A percentile compares a stretch with the other conserved stretches of the same genome.
These are phyloP conservation scores for Pythium periplocum DNA, from an alignment of 352 stramenopile genomes.

Conservation along the genomic window DNA sequence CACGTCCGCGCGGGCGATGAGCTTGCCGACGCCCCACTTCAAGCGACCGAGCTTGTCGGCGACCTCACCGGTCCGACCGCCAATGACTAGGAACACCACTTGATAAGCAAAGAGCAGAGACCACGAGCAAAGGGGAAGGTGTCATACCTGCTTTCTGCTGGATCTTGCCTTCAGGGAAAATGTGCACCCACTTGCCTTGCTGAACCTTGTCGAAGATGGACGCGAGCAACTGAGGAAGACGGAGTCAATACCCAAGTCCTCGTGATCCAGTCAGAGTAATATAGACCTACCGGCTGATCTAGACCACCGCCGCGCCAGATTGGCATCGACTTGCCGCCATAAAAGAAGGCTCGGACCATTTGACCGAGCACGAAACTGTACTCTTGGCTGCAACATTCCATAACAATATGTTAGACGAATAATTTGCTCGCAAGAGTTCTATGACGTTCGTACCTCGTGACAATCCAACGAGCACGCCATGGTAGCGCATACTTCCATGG, in stretches of 20 bases:
- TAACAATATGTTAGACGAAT: background rate
- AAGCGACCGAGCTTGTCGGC: conserved; percentile 69
- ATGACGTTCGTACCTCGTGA: conserved; percentile 43
- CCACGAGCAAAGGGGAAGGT: too few species aligned
- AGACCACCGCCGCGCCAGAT: conserved; percentile 63
- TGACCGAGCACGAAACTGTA: conserved; percentile 74
- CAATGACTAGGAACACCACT: conserved; percentile 31
- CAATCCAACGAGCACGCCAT: conserved; percentile 53
- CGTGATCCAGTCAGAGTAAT: too few species aligned
- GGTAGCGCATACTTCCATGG: conserved; percentile 63
- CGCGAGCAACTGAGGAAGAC: conserved; percentile 47
- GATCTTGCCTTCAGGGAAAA: conserved; percentile 87
- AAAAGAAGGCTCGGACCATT: conserved; percentile 55
- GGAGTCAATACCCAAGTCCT: background rate
- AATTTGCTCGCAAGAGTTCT: background rate
- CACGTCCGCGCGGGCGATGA: conserved; percentile 71
- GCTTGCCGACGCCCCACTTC: conserved; percentile 85
- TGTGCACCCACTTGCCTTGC: conserved; percentile 79
- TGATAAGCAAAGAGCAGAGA: too few species aligned
- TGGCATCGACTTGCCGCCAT: conserved; percentile 60
- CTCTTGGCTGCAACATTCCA: conserved; percentile 49
- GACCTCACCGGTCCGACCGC: conserved; percentile 49
- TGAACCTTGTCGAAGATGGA: conserved; percentile 78
- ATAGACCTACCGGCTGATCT: conserved; percentile 46
- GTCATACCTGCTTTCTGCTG: conserved; percentile 49